These are phyloP conservation scores for Hansenula sp. DNA, from an alignment of 1,139 yeast genomes.

Conservation along the genomic window DNA sequence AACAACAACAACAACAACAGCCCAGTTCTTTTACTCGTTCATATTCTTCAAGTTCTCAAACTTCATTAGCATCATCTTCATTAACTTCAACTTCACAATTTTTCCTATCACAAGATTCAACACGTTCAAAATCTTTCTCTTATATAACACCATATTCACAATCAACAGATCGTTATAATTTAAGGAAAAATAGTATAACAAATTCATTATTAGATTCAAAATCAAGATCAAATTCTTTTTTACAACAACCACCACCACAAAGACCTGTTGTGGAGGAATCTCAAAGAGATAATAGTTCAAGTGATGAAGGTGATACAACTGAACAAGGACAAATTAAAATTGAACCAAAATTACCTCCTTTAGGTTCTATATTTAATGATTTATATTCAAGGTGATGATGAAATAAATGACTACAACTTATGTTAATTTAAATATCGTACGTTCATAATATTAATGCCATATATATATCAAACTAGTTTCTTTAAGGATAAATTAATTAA, in stretches of 20 bases:
- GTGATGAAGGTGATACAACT: neutral
- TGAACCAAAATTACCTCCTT: slow-evolving; percentile 12
- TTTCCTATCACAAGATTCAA: slow-evolving; percentile 2
- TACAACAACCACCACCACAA: neutral
- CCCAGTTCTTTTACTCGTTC: too few species aligned
- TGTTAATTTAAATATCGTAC: neutral
- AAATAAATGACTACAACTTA: neutral
- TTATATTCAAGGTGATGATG: slow-evolving; percentile 11
- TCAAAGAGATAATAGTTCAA: neutral
- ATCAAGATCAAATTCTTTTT: neutral
- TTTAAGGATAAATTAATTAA: neutral
- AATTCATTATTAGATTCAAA: neutral
- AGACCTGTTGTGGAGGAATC: neutral
- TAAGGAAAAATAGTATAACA: slow-evolving; percentile 11
- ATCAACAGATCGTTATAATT: slow-evolving; percentile 10
- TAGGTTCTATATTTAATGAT: slow-evolving; percentile 15
- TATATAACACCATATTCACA: slow-evolving; percentile 10
- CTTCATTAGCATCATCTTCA: neutral
- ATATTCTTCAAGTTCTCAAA: neutral
- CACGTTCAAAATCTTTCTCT: slow-evolving; percentile 15
- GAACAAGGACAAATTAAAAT: slow-evolving; percentile 3
- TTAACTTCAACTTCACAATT: neutral
- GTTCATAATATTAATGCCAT: neutral
- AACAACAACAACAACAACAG: neutral
- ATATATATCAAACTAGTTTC: neutral